A percentile compares a stretch with the other conserved stretches of the same genome.
Conservation (phyloP, 768 basidiomycete species). For the Sistotremastrum niveocremeum region DNA sequence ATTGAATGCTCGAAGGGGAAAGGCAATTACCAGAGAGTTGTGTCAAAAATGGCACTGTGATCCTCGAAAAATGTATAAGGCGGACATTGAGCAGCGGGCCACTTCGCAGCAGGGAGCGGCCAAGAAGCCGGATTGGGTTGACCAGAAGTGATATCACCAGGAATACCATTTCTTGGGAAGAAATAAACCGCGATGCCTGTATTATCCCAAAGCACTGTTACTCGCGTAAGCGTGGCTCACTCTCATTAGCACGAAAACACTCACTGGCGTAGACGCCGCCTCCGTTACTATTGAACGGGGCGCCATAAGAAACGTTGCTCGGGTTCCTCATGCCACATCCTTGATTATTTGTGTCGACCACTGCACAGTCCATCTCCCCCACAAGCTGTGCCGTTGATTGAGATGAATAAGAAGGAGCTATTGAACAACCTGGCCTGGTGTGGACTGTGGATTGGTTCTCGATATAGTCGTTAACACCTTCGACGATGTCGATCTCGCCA, state of each 20-base stretch:
- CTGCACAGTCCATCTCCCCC: conserved; percentile 60
- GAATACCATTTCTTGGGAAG: conserved; percentile 64
- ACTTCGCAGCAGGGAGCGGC: conserved; percentile 67
- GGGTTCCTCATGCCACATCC: conserved; percentile 70
- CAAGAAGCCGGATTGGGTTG: conserved; percentile 64
- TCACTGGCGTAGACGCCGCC: conserved; percentile 87
- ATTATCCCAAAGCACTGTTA: conserved; percentile 59
- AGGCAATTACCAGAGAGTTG: conserved; percentile 59
- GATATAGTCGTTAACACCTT: conserved; percentile 72
- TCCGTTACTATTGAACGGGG: conserved; percentile 69
- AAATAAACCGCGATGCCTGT: conserved; percentile 70
- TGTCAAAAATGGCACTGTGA: conserved; percentile 74
- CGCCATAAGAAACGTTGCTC: conserved; percentile 57
- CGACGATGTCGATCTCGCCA: conserved; percentile 77
- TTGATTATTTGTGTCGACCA: conserved; percentile 51
- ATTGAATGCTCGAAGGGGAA: conserved; percentile 3
- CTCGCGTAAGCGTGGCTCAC: conserved; percentile 5
- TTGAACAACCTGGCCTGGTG: conserved; percentile 55
- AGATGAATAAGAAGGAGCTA: conserved; percentile 31
- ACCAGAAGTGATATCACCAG: conserved; percentile 59
- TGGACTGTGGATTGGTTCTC: conserved; percentile 76
- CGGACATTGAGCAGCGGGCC: conserved; percentile 62
- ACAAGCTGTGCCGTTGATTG: conserved; percentile 45
- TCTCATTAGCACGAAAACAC: conserved; percentile 17
- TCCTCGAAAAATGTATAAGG: conserved; percentile 68